Evolutionary conservation across 2,329 filamentous ascomycete species (phyloP), one percentile per base, ranked within the genome.

Genomic region (Ceratocystis albifundus): DNA sequence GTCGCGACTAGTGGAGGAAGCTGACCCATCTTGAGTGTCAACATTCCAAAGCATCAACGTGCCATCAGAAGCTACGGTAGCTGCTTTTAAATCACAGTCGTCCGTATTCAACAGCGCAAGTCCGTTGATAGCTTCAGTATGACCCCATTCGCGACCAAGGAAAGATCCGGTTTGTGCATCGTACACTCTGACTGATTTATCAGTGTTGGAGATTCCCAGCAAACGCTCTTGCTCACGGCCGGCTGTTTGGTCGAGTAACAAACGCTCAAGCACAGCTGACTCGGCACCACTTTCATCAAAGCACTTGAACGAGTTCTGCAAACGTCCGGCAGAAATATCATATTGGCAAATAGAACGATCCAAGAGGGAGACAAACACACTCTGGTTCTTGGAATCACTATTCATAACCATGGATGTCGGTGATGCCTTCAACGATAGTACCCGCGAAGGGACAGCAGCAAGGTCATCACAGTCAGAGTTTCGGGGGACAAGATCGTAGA

Each of bases 171-270:
- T 86, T 69, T 88, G 86, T 36, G 84, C 80, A 70, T 96, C 89
- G 72, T 99, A 99, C 17, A 99, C 78, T 45, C 94, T 82, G 66
- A 99, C 87, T 0, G 94, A 97, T 74, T 97, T 99, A 75, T 99
- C 94, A 0, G 90, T 96, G 71, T 92, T 92, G 7, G 93, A 96
- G 10, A 94, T 82, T n/a, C 90, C 92, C 20, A 94, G 81, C 64
- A 99, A 80, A 63, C 95, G 82, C 32, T 86, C 83, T 2, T 81
- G 75, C 50, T 78, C 84, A 74, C 74, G 80, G 57, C 75, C 82
- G 75, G 69, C 80, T 75, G 71, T 84, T 76, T 73, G 84, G 71
- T 73, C 85, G 67, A 86, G 84, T 1, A 85, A 84, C 36, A 99
- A 80, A 0, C 88, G 89, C 70, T 92, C 89, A 70, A 97, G 78